Evolutionary conservation across 2,329 filamentous ascomycete genomes (phyloP).

Genomic region (Rutstroemia sp.): DNA sequence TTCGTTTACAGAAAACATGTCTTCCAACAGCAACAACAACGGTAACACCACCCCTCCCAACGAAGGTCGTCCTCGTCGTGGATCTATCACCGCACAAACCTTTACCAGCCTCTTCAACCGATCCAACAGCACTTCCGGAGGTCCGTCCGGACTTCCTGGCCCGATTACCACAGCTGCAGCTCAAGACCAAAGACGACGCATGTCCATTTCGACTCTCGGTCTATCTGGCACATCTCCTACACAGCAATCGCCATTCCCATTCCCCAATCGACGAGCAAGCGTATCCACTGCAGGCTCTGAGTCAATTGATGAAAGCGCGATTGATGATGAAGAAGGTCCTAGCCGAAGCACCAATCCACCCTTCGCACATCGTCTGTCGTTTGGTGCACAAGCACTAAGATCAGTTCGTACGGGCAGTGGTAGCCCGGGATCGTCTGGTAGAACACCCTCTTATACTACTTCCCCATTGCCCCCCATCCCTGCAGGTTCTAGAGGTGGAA

Average conservation of each 20-base stretch:
- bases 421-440: slow-evolving; percentile 26
- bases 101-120: slow-evolving; percentile 47
- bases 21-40: slow-evolving; percentile 34
- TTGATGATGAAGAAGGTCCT: slow-evolving; percentile 55
- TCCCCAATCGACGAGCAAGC: slow-evolving; percentile 56
- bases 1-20: slow-evolving; percentile 31
- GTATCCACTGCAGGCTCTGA: slow-evolving; percentile 60
- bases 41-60: slow-evolving; percentile 33
- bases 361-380: slow-evolving; percentile 80
- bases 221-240: slow-evolving; percentile 65
- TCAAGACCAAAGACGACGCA: slow-evolving; percentile 51
- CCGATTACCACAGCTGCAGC: slow-evolving; percentile 42
- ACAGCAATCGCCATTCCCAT: slow-evolving; percentile 41
- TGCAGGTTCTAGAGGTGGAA: slow-evolving; percentile 19
- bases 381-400: slow-evolving; percentile 64
- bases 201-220: slow-evolving; percentile 68
- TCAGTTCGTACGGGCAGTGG: slow-evolving; percentile 30
- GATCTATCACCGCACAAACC: slow-evolving; percentile 37
- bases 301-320: slow-evolving; percentile 63
- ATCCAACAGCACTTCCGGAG: slow-evolving; percentile 40
- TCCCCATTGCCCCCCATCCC: slow-evolving; percentile 23
- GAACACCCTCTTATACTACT: slow-evolving; percentile 26
- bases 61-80: slow-evolving; percentile 37
- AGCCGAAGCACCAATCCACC: slow-evolving; percentile 59
- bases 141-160: slow-evolving; percentile 38